Conservation (phyloP, 2,329 filamentous ascomycete genomes). For the Huntiella omanensis region DNA sequence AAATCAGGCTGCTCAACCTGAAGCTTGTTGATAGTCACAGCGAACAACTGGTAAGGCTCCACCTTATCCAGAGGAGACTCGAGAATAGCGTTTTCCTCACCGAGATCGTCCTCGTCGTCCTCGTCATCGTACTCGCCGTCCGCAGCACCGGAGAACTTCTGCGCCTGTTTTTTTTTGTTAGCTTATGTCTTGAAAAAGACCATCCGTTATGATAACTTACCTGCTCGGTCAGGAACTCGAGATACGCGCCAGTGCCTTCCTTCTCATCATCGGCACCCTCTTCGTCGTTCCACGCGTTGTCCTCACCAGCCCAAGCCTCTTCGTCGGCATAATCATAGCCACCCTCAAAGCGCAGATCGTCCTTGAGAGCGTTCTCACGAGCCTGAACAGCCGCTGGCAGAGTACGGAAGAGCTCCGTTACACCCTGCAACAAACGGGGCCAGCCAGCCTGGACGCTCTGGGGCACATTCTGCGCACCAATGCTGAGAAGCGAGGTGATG, state of each 20-base stretch:
- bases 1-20: constrained; percentile 83
- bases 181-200: constrained; percentile 9
- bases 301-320: constrained; percentile 69
- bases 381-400: constrained; percentile 76
- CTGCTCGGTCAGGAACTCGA: constrained; percentile 91
- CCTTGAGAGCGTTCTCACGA: constrained; percentile 78
- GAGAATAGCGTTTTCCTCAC: constrained; percentile 80
- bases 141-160: constrained; percentile 54
- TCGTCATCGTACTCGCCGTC: constrained; percentile 42
- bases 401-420: constrained; percentile 81
- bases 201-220: constrained; percentile 22
- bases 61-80: constrained; percentile 91
- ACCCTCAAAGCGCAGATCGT: constrained; percentile 59
- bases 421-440: constrained; percentile 74
- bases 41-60: constrained; percentile 84
- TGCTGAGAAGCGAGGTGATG: constrained; percentile 66
- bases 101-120: constrained; percentile 53
- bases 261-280: constrained; percentile 50
- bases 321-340: constrained; percentile 48
- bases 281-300: constrained; percentile 57
- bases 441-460: constrained; percentile 87
- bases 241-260: constrained; percentile 83
- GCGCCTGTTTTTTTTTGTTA: constrained; percentile 33
- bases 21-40: constrained; percentile 59
- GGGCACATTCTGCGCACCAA: constrained; percentile 67